Conservation (phyloP, 352 stramenopile genomes). For the Pythium volutum region DNA sequence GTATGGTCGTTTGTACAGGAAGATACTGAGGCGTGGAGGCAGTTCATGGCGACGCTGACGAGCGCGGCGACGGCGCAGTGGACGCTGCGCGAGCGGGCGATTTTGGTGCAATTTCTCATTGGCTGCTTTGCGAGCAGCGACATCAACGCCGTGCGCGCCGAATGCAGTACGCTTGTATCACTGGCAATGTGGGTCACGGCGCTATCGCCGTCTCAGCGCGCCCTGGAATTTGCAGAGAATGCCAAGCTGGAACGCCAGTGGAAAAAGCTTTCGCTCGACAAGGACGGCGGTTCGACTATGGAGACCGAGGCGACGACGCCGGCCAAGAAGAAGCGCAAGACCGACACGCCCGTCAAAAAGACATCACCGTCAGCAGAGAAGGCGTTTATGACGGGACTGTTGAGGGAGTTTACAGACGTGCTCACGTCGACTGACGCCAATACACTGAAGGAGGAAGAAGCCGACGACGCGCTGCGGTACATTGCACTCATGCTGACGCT, state of each 20-base stretch:
- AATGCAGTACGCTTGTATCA: conserved; percentile 61
- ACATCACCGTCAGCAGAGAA: background rate
- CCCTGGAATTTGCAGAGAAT: conserved; percentile 58
- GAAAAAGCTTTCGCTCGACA: conserved; percentile 33
- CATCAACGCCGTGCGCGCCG: conserved; percentile 40
- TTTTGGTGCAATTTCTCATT: conserved; percentile 60
- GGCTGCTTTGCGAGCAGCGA: conserved; percentile 60
- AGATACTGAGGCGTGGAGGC: conserved; percentile 28
- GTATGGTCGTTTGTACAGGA: conserved; percentile 16
- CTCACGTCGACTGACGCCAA: conserved; percentile 30
- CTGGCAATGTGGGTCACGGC: conserved; percentile 49
- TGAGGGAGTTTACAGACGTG: conserved; percentile 45
- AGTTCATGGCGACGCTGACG: conserved; percentile 37
- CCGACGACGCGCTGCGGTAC: conserved; percentile 31
- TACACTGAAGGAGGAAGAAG: conserved; percentile 5
- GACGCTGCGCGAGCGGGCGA: conserved; percentile 48
- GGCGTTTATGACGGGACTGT: conserved; percentile 33
- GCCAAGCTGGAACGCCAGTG: conserved; percentile 70
- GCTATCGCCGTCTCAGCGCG: conserved; percentile 53
- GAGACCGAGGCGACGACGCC: conserved; percentile 9
- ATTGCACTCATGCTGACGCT: conserved; percentile 71
- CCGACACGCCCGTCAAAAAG: conserved; percentile 25
- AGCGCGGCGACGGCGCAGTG: conserved; percentile 19
- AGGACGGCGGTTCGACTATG: background rate
- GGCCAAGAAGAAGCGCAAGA: conserved; percentile 3